phyloP scores from a whole-genome alignment of 148 eudicot species.

The Camellia granthamiana region DNA sequence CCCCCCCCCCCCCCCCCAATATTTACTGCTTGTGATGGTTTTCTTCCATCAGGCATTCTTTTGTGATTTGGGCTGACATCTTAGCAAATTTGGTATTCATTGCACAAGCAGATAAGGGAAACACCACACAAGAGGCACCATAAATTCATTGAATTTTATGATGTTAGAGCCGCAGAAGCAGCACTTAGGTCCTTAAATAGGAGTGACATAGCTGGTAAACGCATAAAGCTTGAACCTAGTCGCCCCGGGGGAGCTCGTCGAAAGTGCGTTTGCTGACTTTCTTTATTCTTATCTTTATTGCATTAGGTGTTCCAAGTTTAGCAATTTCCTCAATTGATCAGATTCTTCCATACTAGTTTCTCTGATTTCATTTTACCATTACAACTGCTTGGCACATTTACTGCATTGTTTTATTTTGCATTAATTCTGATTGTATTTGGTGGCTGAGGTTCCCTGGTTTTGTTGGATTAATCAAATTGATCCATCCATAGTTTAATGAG shows the following conservation, averaged over 20 bases:
- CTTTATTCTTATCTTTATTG: not conserved
- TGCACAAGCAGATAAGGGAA: slow-evolving; percentile 70
- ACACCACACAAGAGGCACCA: slow-evolving; percentile 94
- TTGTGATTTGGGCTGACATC: slow-evolving; percentile 6
- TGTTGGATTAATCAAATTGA: not conserved
- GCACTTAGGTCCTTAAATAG: slow-evolving; percentile 89
- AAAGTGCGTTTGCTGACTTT: slow-evolving; percentile 42
- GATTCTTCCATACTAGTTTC: not conserved
- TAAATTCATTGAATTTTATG: slow-evolving; percentile 88
- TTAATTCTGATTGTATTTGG: not conserved
- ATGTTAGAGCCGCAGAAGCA: slow-evolving; percentile 93
- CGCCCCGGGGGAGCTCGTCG: slow-evolving; percentile 96
- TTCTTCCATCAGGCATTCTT: slow-evolving; percentile 3
- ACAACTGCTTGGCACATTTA: slow-evolving; percentile 1
- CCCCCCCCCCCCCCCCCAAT: not conserved
- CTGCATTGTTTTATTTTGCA: not conserved
- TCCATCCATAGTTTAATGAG: not conserved
- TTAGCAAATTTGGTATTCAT: slow-evolving; percentile 4
- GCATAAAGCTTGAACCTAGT: slow-evolving; percentile 94
- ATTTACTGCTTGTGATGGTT: slow-evolving; percentile 1
- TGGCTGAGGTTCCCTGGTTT: not conserved
- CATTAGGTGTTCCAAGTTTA: not conserved
- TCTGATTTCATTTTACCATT: not conserved
- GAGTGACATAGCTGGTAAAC: slow-evolving; percentile 95
- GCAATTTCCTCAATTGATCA: not conserved